phyloP scores from a whole-genome alignment of 1,284 basidiomycete species.

The Golubevia sp. region DNA sequence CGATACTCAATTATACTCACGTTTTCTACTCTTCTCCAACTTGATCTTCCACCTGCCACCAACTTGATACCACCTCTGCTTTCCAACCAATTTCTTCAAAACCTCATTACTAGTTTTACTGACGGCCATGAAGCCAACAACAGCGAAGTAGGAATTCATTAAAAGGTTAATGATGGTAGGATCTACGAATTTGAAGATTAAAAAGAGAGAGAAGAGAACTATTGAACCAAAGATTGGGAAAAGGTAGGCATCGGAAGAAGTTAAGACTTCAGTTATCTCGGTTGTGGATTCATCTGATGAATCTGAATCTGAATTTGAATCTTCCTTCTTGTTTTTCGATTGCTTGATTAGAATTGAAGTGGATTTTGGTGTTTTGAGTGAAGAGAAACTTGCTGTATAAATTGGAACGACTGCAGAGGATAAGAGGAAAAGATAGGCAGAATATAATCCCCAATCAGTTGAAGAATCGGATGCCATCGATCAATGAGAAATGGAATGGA shows the following conservation, averaged over 20 bases:
- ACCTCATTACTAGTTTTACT: constrained; percentile 17
- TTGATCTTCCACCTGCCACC: constrained; percentile 23
- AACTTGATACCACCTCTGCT: no score
- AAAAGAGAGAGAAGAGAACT: constrained; percentile 45
- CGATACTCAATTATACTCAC: constrained; percentile 1
- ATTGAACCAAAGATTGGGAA: constrained; percentile 53
- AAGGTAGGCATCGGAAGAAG: constrained; percentile 48
- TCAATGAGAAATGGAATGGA: no score
- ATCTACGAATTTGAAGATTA: constrained; percentile 56
- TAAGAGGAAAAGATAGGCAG: no score
- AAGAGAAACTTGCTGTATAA: no score
- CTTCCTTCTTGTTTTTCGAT: no score
- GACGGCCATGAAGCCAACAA: constrained; percentile 44
- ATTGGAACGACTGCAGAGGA: no score
- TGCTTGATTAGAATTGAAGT: constrained; percentile 36
- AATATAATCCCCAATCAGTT: no score
- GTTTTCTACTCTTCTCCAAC: constrained; percentile 24
- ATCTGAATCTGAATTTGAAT: no score
- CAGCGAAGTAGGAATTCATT: constrained; percentile 52
- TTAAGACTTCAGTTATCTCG: constrained; percentile 20
- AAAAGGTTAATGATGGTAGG: constrained; percentile 44
- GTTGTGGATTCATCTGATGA: no score
- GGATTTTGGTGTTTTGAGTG: constrained; percentile 45
- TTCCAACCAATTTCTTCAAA: no score
- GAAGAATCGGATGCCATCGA: no score